These are phyloP conservation scores for Smittium culicis DNA, from an alignment of 371 early-diverging fungal species.

Conservation along the genomic window DNA sequence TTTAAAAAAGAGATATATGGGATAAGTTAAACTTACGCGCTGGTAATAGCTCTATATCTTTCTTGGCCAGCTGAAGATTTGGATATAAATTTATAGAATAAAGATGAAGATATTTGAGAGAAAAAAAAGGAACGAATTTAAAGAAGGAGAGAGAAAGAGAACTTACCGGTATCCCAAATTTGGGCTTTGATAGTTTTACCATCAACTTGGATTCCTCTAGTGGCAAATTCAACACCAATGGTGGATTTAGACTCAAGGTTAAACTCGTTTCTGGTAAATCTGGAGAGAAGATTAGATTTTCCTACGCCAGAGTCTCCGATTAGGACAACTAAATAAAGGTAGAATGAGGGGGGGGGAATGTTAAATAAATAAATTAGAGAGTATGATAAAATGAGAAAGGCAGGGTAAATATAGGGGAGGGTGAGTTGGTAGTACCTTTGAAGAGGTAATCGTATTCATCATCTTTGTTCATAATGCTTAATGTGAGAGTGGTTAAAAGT, in stretches of 20 bases:
- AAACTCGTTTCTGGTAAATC: slow-evolving; percentile 97
- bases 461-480: slow-evolving; percentile 58
- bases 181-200: slow-evolving; percentile 97
- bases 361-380: neutral
- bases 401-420: neutral
- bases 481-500: too few relatives aligned
- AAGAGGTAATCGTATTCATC: slow-evolving; percentile 94
- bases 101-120: neutral
- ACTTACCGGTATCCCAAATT: slow-evolving; percentile 99
- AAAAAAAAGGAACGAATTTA: neutral
- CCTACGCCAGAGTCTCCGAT: slow-evolving; percentile 99
- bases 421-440: slow-evolving; percentile 47
- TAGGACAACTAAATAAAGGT: slow-evolving; percentile 68
- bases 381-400: neutral
- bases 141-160: neutral
- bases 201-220: slow-evolving; percentile 91
- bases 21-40: slow-evolving; percentile 44
- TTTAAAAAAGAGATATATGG: neutral
- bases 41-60: slow-evolving; percentile 33
- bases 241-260: slow-evolving; percentile 96
- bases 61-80: slow-evolving; percentile 30
- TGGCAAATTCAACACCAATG: slow-evolving; percentile 99
- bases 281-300: slow-evolving; percentile 96
- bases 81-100: neutral
- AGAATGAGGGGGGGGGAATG: neutral